A percentile compares a stretch with the other conserved stretches of the same genome.
Evolutionary conservation across 306 rosid species (phyloP).

Genomic region (Fragaria iinumae): DNA sequence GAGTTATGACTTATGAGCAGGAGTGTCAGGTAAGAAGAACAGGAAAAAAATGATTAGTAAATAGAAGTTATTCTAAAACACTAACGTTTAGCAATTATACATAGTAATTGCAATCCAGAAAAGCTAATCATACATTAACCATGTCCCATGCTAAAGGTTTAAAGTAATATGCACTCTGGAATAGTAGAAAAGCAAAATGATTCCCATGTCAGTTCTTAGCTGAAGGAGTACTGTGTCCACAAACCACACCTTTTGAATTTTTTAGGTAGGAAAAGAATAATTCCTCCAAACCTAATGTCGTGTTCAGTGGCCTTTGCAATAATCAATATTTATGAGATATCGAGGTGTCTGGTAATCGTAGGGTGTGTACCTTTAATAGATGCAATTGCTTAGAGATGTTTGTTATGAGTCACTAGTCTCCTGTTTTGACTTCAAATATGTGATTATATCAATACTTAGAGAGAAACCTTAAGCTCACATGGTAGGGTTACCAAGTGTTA

Average conservation of each 20-base stretch:
- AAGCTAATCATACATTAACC: slow-evolving; percentile 14
- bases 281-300: not conserved
- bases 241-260: not conserved
- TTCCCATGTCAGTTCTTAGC: not conserved
- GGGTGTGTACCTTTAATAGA: not conserved
- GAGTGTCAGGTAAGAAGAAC: not conserved
- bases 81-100: slow-evolving; percentile 21
- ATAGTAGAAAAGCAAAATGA: slow-evolving; percentile 14
- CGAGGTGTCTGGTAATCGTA: not conserved
- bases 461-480: slow-evolving; percentile 18
- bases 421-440: slow-evolving; percentile 41
- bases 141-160: not conserved
- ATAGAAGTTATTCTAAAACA: not conserved
- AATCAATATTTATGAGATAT: not conserved
- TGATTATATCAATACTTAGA: slow-evolving; percentile 13
- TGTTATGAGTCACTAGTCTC: slow-evolving; percentile 30
- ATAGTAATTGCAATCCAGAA: slow-evolving; percentile 10
- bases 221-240: not conserved
- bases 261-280: not conserved
- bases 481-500: slow-evolving; percentile 26
- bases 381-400: slow-evolving; percentile 23
- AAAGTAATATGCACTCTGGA: not conserved
- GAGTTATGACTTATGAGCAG: slow-evolving; percentile 14
- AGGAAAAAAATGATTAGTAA: not conserved
- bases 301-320: not conserved